phyloP scores from a whole-genome alignment of 495 filamentous ascomycete genomes.

The Bacidia rubella region DNA sequence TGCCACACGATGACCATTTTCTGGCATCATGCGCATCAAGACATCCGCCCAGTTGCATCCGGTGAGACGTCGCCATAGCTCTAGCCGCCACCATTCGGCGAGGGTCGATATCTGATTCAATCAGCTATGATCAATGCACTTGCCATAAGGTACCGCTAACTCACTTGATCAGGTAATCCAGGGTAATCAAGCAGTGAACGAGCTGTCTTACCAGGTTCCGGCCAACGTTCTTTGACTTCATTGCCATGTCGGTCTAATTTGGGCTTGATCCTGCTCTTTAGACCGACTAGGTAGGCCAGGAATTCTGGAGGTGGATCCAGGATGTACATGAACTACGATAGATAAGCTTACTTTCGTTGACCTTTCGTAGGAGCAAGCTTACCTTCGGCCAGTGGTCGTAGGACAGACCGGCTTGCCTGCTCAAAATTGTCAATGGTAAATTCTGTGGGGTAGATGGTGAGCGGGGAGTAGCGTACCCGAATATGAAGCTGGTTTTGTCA shows the following conservation, averaged over 20 bases:
- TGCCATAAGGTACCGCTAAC: background rate
- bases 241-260: background rate
- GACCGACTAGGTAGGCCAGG: background rate
- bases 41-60: background rate
- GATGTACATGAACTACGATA: background rate
- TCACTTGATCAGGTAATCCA: background rate
- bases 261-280: background rate
- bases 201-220: background rate
- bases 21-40: background rate
- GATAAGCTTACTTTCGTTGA: background rate
- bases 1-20: background rate
- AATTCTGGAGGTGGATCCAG: background rate
- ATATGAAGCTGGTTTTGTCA: too few relatives aligned
- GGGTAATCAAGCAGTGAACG: background rate
- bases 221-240: background rate
- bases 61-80: background rate
- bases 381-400: background rate
- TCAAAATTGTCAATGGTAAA: too few relatives aligned
- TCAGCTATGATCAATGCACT: background rate
- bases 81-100: background rate
- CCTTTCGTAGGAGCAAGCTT: background rate
- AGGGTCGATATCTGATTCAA: background rate
- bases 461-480: too few relatives aligned
- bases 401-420: background rate
- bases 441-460: too few relatives aligned